Evolutionary conservation across 139 green algal genomes (phyloP), one percentile per base, ranked within the genome.

Genomic region (Picochlorum sp.): DNA sequence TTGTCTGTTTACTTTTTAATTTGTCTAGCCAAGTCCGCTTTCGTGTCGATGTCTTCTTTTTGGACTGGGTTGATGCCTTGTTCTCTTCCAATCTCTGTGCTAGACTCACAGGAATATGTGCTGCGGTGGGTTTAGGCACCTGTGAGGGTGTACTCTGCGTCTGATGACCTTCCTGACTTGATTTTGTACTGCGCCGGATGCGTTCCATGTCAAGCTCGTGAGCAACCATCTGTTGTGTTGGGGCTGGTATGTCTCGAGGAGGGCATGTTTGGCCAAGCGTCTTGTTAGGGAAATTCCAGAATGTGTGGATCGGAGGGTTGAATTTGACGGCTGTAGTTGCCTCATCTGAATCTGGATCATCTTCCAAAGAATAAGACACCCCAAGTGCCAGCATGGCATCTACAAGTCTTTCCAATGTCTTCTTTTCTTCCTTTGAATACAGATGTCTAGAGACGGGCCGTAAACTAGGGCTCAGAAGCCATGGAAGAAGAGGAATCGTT

Each of bases 151-250:
- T 41, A 11, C 8, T 41, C 8, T 41, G 34, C 8, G 34, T 41
- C 34, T 41, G 34, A 41, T 41, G 7, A 11, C 34, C 34, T 41
- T 9, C 8, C 34, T 41, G 34, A 41, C 5, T 41, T 7, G 8
- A 14, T 41, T 41, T 41, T 41, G 34, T 34, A 14, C 51, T 59
- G 16, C 85, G 38, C 9, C 78, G 71, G 15, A 95, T 92, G 23
- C 59, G 54, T 49, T 90, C 86, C 57, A 82, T 63, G n/a, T 79
- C 66, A 5, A 80, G 78, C 44, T 85, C 71, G 67, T 87, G 81
- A 26, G 68, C 73, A 10, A 95, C 62, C 62, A 90, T 77, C 73
- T 95, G 87, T n/a, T 82, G 73, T 30, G 89, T 56, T 16, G 83
- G 79, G 30, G 80, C 24, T 3, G 87, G 80, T 71, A 90, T 52